phyloP scores from a whole-genome alignment of 1,284 basidiomycete species.

The Blastosporella zonata region DNA sequence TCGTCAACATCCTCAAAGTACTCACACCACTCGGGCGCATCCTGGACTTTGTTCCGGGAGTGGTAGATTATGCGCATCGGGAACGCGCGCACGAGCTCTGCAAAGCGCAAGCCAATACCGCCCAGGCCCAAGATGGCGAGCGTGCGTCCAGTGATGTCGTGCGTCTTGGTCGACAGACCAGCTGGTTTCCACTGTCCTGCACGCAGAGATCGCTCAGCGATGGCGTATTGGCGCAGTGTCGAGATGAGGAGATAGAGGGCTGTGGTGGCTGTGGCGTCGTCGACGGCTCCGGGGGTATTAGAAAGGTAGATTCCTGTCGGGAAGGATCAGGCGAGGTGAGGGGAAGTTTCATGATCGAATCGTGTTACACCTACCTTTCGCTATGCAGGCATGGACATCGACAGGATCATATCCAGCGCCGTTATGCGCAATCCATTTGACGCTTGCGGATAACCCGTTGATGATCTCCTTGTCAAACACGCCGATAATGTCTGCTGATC shows the following conservation, averaged over 20 bases:
- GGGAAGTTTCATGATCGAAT: not conserved
- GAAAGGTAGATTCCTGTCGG: constrained; percentile 76
- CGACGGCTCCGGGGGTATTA: constrained; percentile 88
- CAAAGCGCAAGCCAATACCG: constrained; percentile 78
- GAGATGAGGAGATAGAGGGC: constrained; percentile 85
- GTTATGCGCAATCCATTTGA: constrained; percentile 89
- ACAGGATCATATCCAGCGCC: constrained; percentile 93
- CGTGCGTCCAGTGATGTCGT: constrained; percentile 78
- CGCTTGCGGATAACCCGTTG: constrained; percentile 55
- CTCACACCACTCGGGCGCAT: constrained; percentile 71
- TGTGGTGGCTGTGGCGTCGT: constrained; percentile 90
- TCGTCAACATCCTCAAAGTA: constrained; percentile 74
- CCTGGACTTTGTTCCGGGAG: constrained; percentile 53
- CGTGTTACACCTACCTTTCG: constrained; percentile 44
- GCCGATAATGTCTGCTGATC: constrained; percentile 64
- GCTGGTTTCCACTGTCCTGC: constrained; percentile 39
- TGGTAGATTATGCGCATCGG: constrained; percentile 90
- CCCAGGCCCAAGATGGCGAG: constrained; percentile 88
- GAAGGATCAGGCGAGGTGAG: not conserved
- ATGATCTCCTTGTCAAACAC: constrained; percentile 81
- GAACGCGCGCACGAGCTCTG: constrained; percentile 68
- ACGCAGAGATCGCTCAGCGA: constrained; percentile 67
- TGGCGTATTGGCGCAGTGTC: constrained; percentile 75
- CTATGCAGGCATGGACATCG: constrained; percentile 73
- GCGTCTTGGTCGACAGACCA: constrained; percentile 42